These are phyloP conservation scores for Pleurotus platypus DNA, from an alignment of 768 basidiomycete genomes.

Conservation along the genomic window DNA sequence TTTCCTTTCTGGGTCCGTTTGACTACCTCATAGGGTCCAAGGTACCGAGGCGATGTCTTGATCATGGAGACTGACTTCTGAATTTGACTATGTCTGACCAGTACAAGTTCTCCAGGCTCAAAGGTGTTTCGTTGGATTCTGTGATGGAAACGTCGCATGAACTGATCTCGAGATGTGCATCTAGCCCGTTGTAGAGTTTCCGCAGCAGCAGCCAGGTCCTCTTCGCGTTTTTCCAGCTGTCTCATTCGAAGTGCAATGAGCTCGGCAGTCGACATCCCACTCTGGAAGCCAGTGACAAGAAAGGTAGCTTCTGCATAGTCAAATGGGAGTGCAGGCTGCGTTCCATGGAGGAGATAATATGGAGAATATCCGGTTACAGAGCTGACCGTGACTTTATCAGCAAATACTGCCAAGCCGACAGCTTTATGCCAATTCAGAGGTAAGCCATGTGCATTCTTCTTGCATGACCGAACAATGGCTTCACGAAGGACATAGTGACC, in stretches of 20 bases:
- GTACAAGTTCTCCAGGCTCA: slow-evolving; percentile 14
- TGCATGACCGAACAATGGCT: slow-evolving; percentile 17
- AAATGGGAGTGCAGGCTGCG: slow-evolving; percentile 26
- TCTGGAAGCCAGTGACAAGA: slow-evolving; percentile 17
- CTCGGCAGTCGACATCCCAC: slow-evolving; percentile 11
- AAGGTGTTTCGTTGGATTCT: not conserved
- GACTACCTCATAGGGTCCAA: slow-evolving; percentile 22
- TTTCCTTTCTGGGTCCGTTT: slow-evolving; percentile 9
- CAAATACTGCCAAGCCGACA: slow-evolving; percentile 11
- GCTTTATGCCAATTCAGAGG: not conserved
- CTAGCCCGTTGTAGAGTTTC: slow-evolving; percentile 13
- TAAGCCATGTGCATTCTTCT: not conserved
- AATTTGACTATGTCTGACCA: slow-evolving; percentile 19
- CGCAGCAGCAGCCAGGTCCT: slow-evolving; percentile 16
- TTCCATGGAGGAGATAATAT: slow-evolving; percentile 21
- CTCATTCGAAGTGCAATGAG: slow-evolving; percentile 18
- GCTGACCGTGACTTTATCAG: slow-evolving; percentile 16
- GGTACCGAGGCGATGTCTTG: slow-evolving; percentile 20
- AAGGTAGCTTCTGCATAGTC: slow-evolving; percentile 28
- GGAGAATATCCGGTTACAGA: slow-evolving; percentile 18
- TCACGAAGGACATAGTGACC: slow-evolving; percentile 27
- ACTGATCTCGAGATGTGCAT: slow-evolving; percentile 18
- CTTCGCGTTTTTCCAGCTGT: slow-evolving; percentile 17
- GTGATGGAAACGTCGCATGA: slow-evolving; percentile 13
- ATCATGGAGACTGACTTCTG: slow-evolving; percentile 14